Percentiles rank a stretch among this genome's conserved stretches.
Conservation (phyloP, 208 protist genomes). For the Zelonia costaricensis region DNA sequence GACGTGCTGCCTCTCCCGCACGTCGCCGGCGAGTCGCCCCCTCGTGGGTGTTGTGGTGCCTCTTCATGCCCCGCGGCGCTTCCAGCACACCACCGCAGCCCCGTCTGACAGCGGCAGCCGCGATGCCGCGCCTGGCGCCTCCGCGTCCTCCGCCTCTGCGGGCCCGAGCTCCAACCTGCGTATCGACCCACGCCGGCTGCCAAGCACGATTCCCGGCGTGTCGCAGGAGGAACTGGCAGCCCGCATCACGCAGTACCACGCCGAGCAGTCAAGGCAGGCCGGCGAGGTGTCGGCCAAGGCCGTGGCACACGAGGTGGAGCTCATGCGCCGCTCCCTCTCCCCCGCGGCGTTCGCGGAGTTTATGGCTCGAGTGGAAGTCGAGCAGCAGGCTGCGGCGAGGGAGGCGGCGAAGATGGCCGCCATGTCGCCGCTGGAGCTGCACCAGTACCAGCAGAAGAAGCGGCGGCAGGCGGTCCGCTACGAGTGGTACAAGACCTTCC, state of each 20-base stretch:
- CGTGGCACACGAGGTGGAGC: slow-evolving; percentile 47
- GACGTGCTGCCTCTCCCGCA: too few relatives aligned
- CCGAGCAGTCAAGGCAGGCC: slow-evolving; percentile 21
- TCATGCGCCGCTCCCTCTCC: slow-evolving; percentile 64
- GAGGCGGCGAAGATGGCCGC: slow-evolving; percentile 51
- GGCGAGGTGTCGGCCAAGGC: slow-evolving; percentile 13
- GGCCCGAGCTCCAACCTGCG: slow-evolving; percentile 3
- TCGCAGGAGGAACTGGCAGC: slow-evolving; percentile 71
- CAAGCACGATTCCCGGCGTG: slow-evolving; percentile 72
- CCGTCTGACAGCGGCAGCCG: background rate
- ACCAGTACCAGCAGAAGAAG: slow-evolving; percentile 62
- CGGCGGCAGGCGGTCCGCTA: slow-evolving; percentile 35
- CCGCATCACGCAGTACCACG: slow-evolving; percentile 31
- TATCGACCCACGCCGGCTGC: slow-evolving; percentile 58
- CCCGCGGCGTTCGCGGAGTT: slow-evolving; percentile 52
- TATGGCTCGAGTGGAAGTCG: slow-evolving; percentile 35
- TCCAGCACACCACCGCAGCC: background rate
- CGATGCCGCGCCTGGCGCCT: background rate
- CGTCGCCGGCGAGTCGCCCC: too few relatives aligned
- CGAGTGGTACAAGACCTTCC: slow-evolving; percentile 47
- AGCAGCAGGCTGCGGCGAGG: slow-evolving; percentile 30
- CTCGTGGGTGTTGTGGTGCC: too few relatives aligned
- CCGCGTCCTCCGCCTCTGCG: background rate
- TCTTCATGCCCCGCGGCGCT: background rate
- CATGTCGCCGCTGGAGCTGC: slow-evolving; percentile 63